Evolutionary conservation across 2,329 filamentous ascomycete species (phyloP).

Genomic region (Pseudogymnoascus sp.): DNA sequence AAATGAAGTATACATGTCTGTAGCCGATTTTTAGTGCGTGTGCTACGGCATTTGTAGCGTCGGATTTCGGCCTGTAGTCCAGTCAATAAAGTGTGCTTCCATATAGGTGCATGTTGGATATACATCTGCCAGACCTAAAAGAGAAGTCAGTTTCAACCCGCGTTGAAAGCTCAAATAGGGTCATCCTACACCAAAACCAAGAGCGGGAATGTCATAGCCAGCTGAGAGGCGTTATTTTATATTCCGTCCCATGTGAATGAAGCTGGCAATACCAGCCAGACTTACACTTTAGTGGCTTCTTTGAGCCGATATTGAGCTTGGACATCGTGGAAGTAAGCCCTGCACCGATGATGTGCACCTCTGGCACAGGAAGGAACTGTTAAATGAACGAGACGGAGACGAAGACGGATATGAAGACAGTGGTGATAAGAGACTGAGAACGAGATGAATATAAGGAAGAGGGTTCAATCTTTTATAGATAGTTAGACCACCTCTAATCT

Average conservation of each 20-base stretch:
- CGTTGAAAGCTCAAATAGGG: not conserved
- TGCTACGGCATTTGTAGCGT: slow-evolving; percentile 28
- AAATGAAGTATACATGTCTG: slow-evolving; percentile 38
- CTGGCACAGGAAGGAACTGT: not conserved
- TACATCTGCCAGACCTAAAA: slow-evolving; percentile 7
- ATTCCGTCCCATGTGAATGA: not conserved
- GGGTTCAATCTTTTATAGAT: not conserved
- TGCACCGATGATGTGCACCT: not conserved
- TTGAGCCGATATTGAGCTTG: not conserved
- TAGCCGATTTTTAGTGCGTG: slow-evolving; percentile 46
- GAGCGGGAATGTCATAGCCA: slow-evolving; percentile 50
- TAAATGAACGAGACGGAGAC: not conserved
- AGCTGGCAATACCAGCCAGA: not conserved
- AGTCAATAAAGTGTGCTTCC: not conserved
- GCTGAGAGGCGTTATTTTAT: slow-evolving; percentile 22
- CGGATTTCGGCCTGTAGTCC: not conserved
- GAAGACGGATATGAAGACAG: not conserved
- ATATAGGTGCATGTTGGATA: not conserved
- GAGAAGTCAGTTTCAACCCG: not conserved
- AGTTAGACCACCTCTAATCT: not conserved
- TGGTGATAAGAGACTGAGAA: not conserved
- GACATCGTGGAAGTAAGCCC: not conserved
- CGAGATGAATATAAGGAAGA: not conserved
- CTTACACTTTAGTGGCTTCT: slow-evolving; percentile 2
- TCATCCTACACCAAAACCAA: slow-evolving; percentile 47